Base-by-base conservation (phyloP, 768 basidiomycete genomes). In the Tephrocybe sp. region DNA sequence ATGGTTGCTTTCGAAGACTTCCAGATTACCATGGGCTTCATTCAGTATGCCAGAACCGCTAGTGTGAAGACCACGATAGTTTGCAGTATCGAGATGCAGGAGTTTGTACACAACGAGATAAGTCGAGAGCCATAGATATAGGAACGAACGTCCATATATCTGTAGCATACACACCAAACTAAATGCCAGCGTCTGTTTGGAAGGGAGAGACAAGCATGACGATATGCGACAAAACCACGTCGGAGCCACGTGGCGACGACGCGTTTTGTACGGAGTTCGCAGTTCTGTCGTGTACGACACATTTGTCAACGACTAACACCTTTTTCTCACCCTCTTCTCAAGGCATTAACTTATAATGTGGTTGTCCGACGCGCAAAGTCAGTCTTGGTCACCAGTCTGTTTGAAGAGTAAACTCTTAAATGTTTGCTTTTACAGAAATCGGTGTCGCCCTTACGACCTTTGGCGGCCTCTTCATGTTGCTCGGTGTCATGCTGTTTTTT, bases 401-500 rank as follows among this genome's bases (percentile, higher is more conserved):
- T 20, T 11, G 16, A 19, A n/a, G 23, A 40, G 26, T 22, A 35
- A 43, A 30, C 26, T 39, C 43, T n/a, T 39, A 46, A 45, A 54
- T 49, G 51, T 49, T 17, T 26, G 26, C 7, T 5, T 33, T 22
- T 39, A 51, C 67, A 95, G 92, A 96, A 76, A 96, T 97, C 60
- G 93, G 96, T 60, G 95, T 98, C 52, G 95, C 92, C 44, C 83
- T 98, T 58, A 98, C 96, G 39, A 90, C 94, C 14, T 97, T 97
- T 61, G 97, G 97, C 47, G 85, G 80, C 34, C 76, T 96, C 53
- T 99, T 99, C 77, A 96, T 98, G 89, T 76, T 98, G 63, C 78
- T 99, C 34, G 97, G 97, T 22, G 85, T 99, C 38, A 82, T 98
- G 76, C 82, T 98, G 57, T 87, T 99, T 74, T 98, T 99, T 58